phyloP scores from a whole-genome alignment of 2,329 filamentous ascomycete species.

The Pseudogymnoascus sp. region DNA sequence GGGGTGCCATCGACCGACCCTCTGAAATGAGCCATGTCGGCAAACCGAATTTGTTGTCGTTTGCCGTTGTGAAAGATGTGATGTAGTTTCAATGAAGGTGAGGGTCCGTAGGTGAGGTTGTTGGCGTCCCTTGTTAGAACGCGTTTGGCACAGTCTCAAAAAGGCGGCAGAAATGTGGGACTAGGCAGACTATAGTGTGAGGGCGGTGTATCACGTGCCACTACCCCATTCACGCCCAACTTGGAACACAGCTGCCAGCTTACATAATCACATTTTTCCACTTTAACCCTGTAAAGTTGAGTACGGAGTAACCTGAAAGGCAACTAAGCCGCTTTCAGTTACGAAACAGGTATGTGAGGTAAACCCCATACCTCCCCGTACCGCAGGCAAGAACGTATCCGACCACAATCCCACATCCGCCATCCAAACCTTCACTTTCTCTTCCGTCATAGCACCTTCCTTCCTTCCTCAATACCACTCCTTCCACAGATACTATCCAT shows the following conservation, averaged over 20 bases:
- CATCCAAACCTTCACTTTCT: conserved; percentile 11
- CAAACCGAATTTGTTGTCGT: not conserved
- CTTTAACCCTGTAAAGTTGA: not conserved
- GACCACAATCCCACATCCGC: conserved; percentile 6
- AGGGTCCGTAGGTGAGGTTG: not conserved
- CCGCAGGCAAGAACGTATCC: conserved; percentile 4
- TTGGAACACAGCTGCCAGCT: not conserved
- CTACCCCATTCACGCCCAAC: conserved; percentile 1
- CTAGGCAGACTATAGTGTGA: not conserved
- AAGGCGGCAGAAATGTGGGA: conserved; percentile 5
- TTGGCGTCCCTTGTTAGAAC: not conserved
- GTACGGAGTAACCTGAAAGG: not conserved
- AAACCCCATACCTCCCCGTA: conserved; percentile 8
- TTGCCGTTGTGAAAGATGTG: conserved; percentile 1
- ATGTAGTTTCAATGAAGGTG: not conserved
- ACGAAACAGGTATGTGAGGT: conserved; percentile 8
- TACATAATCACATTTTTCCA: not conserved
- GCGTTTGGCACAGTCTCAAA: conserved; percentile 2
- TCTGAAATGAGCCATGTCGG: not conserved
- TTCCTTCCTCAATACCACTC: conserved; percentile 31
- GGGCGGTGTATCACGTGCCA: conserved; percentile 1
- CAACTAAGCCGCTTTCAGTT: not conserved
- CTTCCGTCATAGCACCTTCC: conserved; percentile 30
- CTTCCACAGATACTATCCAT: conserved; percentile 24
- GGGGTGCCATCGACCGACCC: not conserved